Base-by-base conservation (phyloP, 2,329 filamentous ascomycete genomes). In the Pseudogymnoascus sp. region DNA sequence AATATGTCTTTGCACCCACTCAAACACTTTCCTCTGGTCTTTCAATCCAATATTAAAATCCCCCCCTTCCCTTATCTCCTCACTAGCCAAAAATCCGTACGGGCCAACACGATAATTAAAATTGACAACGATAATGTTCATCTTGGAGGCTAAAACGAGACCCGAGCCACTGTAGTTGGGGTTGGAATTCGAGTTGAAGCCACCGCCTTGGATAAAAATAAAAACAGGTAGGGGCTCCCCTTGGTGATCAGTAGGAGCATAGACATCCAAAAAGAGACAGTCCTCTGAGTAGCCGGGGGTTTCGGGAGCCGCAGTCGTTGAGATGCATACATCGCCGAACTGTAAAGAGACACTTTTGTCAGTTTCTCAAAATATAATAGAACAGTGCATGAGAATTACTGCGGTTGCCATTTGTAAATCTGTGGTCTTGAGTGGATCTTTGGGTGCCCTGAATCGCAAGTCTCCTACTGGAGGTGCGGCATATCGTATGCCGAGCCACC, bases 71-170 rank as follows among this genome's bases (percentile, higher is more conserved):
- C 75, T 67, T 1, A 87, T 74, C 68, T 88, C 81, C 15, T 81
- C 75, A 63, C 84, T 79, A 1, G 84, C 83, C 11, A 93, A 78
- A 71, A 92, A 93, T 0, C 90, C 89, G 67, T 86, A 91, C 0
- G 83, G 81, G 0, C 89, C 89, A 10, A 93, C 88, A 4, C 90
- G 85, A 71, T 93, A 92, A 74, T 91, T 92, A 75, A 90, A 82
- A 9, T 80, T 87, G 1, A 93, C 87, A 0, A 91, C 83, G 0
- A 93, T 76, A 26, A 91, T 86, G 56, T 83, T 79, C 64, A 82
- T 76, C 38, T 80, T 78, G 17, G 83, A 82, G 0, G 85, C 86
- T 31, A 78, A 72, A 29, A 87, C 78, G n/a, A 92, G 74, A 0
- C 82, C 83, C 0, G 79, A 81, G 0, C 83, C 87, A 67, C 90